phyloP scores from a whole-genome alignment of 1,284 basidiomycete species.

The Boletus mariae region DNA sequence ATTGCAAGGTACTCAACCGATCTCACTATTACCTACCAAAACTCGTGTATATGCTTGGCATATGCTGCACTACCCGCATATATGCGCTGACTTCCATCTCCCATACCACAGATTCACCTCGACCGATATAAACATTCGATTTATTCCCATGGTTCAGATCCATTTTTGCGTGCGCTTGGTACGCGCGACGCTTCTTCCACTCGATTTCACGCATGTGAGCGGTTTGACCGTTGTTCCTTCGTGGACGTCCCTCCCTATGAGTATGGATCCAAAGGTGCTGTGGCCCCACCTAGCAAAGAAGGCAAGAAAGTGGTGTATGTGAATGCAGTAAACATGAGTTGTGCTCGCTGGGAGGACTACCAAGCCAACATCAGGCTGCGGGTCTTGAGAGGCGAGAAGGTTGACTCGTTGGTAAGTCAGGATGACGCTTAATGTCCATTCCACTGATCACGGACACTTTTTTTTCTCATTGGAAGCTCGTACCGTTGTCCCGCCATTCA shows the following conservation, averaged over 20 bases:
- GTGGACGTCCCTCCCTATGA: conserved; percentile 43
- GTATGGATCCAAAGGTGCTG: conserved; percentile 5
- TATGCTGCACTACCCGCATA: not conserved
- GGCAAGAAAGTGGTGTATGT: conserved; percentile 69
- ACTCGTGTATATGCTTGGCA: not conserved
- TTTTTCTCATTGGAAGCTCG: conserved; percentile 48
- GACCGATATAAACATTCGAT: conserved; percentile 83
- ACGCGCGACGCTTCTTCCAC: conserved; percentile 59
- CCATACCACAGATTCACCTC: conserved; percentile 68
- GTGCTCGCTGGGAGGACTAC: conserved; percentile 61
- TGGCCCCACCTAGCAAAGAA: conserved; percentile 32
- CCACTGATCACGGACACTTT: conserved; percentile 1
- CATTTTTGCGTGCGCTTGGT: conserved; percentile 60
- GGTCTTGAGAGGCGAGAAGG: conserved; percentile 39
- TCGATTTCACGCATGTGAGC: conserved; percentile 90
- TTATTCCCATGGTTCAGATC: conserved; percentile 59
- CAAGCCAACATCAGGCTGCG: conserved; percentile 42
- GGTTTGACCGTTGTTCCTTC: conserved; percentile 68
- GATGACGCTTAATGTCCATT: not conserved
- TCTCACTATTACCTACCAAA: not conserved
- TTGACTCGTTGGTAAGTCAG: conserved; percentile 56
- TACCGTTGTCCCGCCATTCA: conserved; percentile 83
- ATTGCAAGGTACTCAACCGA: conserved; percentile 44
- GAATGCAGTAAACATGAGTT: conserved; percentile 69
- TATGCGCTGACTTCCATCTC: conserved; percentile 13